Base-by-base conservation (phyloP, 495 filamentous ascomycete genomes). In the Daldinia loculata region DNA sequence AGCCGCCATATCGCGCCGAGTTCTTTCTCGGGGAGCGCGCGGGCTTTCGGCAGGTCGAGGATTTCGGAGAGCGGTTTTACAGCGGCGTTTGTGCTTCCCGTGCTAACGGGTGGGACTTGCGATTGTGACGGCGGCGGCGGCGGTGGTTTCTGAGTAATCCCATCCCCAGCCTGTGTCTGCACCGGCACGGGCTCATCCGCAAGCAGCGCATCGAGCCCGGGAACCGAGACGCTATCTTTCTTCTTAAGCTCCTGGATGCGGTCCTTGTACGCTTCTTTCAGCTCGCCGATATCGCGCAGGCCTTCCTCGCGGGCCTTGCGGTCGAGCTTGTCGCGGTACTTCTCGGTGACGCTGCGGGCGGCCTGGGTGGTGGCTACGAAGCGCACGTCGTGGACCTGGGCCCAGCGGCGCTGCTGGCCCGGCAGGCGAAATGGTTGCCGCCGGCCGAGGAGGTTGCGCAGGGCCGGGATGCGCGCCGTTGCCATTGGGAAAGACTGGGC, bases 1-100 rank as follows among this genome's bases (percentile, higher is more conserved):
- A 95, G 87, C 2, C 94, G 92, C 95, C 95, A 99, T 74, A 98
- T 86, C 27, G 89, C 86, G 75, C 93, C 88, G 62, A 98, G 91
- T 75, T 98, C 93, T 72, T 90, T 89, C n/a, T 84, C 71, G 0
- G 95, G 92, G 17, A 98, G 90, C 30, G 78, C 71, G 53, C 82
- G 81, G 45, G 90, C 89, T 76, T 97, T 97, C 55, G 88, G 80
- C 53, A 98, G 82, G 77, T 98, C 92, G 67, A 99, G 84, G 83
- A 90, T 97, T 57, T 89, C 87, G 71, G 88, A 88, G 51, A 99
- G 90, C 0, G 91, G 89, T 74, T 96, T 97, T 63, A 97, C 83
- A 50, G 89, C 88, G 22, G 70, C 52, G 79, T 66, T 22, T 52
- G 89, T 88, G 4, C 43, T 11, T 6, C 43, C 43, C 43, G 43